Evolutionary conservation across 768 basidiomycete species (phyloP).

Genomic region (Boletellus ananiceps): DNA sequence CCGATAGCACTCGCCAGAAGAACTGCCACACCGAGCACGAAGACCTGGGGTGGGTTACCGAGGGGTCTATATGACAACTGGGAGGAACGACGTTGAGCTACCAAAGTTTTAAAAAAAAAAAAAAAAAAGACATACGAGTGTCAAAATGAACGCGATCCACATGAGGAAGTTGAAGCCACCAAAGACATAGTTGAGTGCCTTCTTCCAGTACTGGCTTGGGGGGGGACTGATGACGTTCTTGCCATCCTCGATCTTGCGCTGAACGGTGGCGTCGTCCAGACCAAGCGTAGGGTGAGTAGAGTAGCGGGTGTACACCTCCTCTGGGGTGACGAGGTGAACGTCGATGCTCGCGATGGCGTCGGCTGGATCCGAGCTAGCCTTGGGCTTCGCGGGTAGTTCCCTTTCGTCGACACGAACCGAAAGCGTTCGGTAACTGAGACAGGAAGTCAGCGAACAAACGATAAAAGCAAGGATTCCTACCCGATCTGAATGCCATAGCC

Average conservation of each 20-base stretch:
- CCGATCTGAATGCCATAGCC: constrained; percentile 30
- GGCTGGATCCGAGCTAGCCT: constrained; percentile 29
- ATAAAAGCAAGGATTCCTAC: background rate
- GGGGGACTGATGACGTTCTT: constrained; percentile 50
- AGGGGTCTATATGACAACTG: constrained; percentile 51
- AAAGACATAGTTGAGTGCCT: constrained; percentile 49
- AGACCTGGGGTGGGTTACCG: constrained; percentile 37
- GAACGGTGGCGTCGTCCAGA: constrained; percentile 43
- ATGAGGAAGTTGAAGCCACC: constrained; percentile 57
- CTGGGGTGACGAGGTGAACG: constrained; percentile 39
- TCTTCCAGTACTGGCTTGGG: constrained; percentile 44
- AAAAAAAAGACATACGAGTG: constrained; percentile 31
- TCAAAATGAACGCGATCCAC: constrained; percentile 50
- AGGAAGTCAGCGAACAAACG: background rate
- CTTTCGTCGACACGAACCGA: constrained; percentile 41
- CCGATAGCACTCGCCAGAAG: constrained; percentile 37
- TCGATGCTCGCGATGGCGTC: constrained; percentile 43
- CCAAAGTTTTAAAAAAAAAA: background rate
- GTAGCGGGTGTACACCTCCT: constrained; percentile 42
- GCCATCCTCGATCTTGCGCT: constrained; percentile 36
- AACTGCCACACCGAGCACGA: constrained; percentile 52
- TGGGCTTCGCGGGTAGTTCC: constrained; percentile 13
- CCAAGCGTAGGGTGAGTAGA: constrained; percentile 41
- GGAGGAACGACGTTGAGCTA: background rate
- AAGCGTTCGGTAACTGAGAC: constrained; percentile 39